These are phyloP conservation scores for Rheum nobile DNA, from an alignment of 148 eudicot species.

Conservation along the genomic window DNA sequence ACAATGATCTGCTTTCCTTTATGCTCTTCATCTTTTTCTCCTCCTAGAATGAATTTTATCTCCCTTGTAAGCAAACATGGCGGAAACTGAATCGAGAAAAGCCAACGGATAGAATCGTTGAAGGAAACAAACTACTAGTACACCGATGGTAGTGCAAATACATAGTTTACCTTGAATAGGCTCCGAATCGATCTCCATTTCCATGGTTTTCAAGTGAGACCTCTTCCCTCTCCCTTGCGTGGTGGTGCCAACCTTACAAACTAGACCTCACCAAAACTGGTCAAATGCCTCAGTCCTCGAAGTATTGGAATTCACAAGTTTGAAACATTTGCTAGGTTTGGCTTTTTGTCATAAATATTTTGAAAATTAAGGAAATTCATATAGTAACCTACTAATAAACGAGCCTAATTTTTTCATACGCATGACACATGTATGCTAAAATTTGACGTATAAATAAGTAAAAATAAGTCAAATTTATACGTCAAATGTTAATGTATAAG, in stretches of 20 bases:
- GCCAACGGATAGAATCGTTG: not conserved
- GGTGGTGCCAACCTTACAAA: not conserved
- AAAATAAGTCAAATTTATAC: too few relatives aligned
- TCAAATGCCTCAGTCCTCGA: not conserved
- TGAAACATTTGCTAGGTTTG: too few relatives aligned
- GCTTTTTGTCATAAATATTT: too few relatives aligned
- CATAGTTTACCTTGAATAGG: not conserved
- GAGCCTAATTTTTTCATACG: too few relatives aligned
- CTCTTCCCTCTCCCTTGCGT: not conserved
- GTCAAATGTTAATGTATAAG: too few relatives aligned
- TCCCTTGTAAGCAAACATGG: not conserved
- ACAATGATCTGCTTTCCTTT: slow-evolving; percentile 37
- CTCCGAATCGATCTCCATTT: not conserved
- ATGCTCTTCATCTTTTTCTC: not conserved
- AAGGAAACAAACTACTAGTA: not conserved
- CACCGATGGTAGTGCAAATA: not conserved
- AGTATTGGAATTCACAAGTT: too few relatives aligned
- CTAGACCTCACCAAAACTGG: not conserved
- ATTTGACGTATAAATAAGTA: too few relatives aligned
- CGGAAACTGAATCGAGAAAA: not conserved
- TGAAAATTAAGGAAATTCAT: too few relatives aligned
- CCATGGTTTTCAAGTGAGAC: slow-evolving; percentile 3
- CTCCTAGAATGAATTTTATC: not conserved
- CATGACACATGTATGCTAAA: too few relatives aligned
- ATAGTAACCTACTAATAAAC: too few relatives aligned